phyloP scores from a whole-genome alignment of 345 rosid genomes.

The Populus simonii region DNA sequence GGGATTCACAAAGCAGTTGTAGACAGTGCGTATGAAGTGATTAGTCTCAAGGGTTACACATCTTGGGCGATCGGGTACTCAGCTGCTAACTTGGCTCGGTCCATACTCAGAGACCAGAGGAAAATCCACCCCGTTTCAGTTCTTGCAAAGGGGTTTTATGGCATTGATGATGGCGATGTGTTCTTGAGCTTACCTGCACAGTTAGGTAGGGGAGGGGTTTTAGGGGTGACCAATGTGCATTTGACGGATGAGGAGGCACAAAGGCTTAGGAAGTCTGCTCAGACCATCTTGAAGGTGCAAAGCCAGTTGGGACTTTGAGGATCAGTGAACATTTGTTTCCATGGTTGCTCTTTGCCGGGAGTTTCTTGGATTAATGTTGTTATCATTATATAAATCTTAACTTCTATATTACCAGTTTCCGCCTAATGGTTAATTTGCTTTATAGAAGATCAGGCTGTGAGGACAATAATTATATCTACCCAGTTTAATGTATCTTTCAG shows the following conservation, averaged over 20 bases:
- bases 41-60: constrained; percentile 82
- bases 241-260: constrained; percentile 61
- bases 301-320: constrained; percentile 56
- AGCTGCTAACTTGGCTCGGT: constrained; percentile 68
- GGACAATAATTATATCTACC: no score
- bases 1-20: constrained; percentile 66
- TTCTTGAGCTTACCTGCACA: constrained; percentile 85
- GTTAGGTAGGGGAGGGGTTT: constrained; percentile 70
- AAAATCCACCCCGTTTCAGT: constrained; percentile 87
- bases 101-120: constrained; percentile 79
- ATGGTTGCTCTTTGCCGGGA: neutral
- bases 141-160: constrained; percentile 79
- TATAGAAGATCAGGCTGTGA: no score
- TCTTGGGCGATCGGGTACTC: constrained; percentile 99
- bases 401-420: no score
- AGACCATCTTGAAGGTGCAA: constrained; percentile 65
- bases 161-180: constrained; percentile 62
- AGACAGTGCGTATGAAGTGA: constrained; percentile 77
- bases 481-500: no score
- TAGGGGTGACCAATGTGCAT: constrained; percentile 78
- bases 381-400: no score
- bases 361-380: neutral
- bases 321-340: neutral
- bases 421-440: no score
- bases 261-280: constrained; percentile 63